Evolutionary conservation across 495 filamentous ascomycete species (phyloP), one percentile per base, ranked within the genome.

Genomic region (Xylaria venustula): DNA sequence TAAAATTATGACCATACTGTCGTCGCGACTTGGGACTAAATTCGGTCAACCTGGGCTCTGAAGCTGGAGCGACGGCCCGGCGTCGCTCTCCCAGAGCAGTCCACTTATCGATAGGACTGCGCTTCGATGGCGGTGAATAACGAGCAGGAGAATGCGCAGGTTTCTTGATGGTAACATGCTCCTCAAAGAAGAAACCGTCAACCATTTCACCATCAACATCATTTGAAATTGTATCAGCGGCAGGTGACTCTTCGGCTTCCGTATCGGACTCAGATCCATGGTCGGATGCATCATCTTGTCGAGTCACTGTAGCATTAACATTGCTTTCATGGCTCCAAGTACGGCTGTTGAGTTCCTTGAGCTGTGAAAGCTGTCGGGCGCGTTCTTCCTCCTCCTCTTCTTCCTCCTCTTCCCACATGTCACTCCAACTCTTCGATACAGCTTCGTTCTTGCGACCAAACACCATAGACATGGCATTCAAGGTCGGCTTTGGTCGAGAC

Each of bases 381-480:
- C 79, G 78, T 71, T 90, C 83, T 17, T 83, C 81, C 47, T 82
- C 75, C 51, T 77, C 75, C 64, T 94, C 88, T 64, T 89, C 87
- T 26, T 81, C 83, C 54, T 97, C 92, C 73, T 97, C 92, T 57
- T 97, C 92, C 88, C 90, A 97, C 64, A 97, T 81, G 75, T 97
- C 92, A 66, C 91, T 94, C 92, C 92, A 97, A 81, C 92, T 97
- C 85, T 97, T 96, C 26, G 92, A 94, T 11, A 92, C 89, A 19
- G 83, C 76, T 3, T 88, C 84, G 63, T 83, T 83, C 70, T 89
- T 85, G 70, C 85, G 87, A 25, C 90, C 90, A 69, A 94, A 93
- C 20, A 93, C 83, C 63, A 87, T 82, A 3, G 90, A 86, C 78
- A 95, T 83, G 6, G 66, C 57, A 40, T 54, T 65, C 12, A 68